These are phyloP conservation scores for Neurospora intermedia DNA, from an alignment of 495 filamentous ascomycete species.

Conservation along the genomic window DNA sequence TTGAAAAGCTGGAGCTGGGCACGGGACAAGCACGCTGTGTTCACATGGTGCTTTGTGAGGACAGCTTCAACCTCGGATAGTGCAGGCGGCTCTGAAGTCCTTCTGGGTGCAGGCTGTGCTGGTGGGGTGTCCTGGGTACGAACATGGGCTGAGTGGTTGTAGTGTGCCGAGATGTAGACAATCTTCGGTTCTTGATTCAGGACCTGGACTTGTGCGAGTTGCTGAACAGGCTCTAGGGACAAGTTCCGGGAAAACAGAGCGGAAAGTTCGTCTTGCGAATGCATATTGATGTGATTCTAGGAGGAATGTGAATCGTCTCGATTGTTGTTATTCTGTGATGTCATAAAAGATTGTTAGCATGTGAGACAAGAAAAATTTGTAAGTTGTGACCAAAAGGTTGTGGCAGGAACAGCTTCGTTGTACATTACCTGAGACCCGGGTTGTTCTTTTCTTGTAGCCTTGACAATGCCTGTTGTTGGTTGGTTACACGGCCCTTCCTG, in stretches of 20 bases:
- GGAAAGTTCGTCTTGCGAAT: slow-evolving; percentile 54
- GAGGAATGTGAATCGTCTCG: not conserved
- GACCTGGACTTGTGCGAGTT: slow-evolving; percentile 18
- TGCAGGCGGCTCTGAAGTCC: slow-evolving; percentile 38
- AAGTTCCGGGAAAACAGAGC: slow-evolving; percentile 58
- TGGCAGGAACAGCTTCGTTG: not conserved
- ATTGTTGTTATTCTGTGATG: not conserved
- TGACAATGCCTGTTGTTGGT: not conserved
- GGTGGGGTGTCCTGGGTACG: slow-evolving; percentile 19
- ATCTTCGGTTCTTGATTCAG: slow-evolving; percentile 28
- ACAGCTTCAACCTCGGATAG: slow-evolving; percentile 30
- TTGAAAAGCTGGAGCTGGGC: slow-evolving; percentile 53
- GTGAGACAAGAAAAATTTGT: not conserved
- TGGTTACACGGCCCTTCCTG: not conserved
- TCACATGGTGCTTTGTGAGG: slow-evolving; percentile 37
- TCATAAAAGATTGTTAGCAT: not conserved
- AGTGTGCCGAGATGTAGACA: slow-evolving; percentile 63
- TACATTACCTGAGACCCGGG: not conserved
- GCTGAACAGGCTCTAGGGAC: slow-evolving; percentile 34
- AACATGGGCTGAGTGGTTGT: slow-evolving; percentile 59
- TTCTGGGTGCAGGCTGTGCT: slow-evolving; percentile 20
- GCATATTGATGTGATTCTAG: slow-evolving; percentile 27
- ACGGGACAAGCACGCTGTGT: slow-evolving; percentile 42
- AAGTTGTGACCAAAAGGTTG: not conserved
- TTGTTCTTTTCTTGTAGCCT: not conserved